phyloP scores from a whole-genome alignment of 768 basidiomycete species.

The Russula lepida region DNA sequence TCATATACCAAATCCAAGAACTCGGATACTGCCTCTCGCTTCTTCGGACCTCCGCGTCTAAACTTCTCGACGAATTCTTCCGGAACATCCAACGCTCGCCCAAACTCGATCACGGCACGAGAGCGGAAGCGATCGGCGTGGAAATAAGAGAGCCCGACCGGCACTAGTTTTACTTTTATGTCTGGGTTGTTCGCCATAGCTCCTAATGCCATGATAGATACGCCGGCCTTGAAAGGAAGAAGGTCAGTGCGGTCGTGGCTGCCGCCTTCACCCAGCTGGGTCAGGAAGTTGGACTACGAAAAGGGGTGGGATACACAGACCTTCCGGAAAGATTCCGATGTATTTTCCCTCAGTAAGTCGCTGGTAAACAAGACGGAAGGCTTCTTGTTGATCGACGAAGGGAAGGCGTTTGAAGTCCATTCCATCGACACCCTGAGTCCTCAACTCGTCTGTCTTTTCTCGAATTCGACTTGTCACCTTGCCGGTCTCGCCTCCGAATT shows the following conservation, averaged over 20 bases:
- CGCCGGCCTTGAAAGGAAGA: conserved; percentile 94
- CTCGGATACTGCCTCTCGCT: conserved; percentile 83
- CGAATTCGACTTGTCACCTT: conserved; percentile 59
- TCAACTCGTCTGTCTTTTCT: conserved; percentile 57
- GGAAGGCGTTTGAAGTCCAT: conserved; percentile 78
- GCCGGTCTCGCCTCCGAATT: conserved; percentile 76
- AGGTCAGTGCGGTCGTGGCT: conserved; percentile 97
- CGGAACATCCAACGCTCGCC: conserved; percentile 88
- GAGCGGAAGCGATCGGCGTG: conserved; percentile 74
- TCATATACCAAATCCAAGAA: conserved; percentile 90
- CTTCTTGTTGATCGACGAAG: conserved; percentile 86
- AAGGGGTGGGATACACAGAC: conserved; percentile 32
- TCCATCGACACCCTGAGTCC: conserved; percentile 48
- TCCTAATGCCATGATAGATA: conserved; percentile 95
- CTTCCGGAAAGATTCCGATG: conserved; percentile 98
- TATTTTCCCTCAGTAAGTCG: conserved; percentile 76
- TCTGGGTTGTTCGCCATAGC: conserved; percentile 90
- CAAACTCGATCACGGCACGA: conserved; percentile 96
- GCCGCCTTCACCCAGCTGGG: conserved; percentile 63
- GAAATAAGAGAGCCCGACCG: conserved; percentile 36
- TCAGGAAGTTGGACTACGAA: not conserved
- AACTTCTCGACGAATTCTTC: conserved; percentile 81
- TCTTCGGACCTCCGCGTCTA: conserved; percentile 77
- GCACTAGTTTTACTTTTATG: conserved; percentile 82
- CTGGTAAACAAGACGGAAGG: conserved; percentile 91